Conservation (phyloP, 352 stramenopile genomes). For the Pythium folliculosum region DNA sequence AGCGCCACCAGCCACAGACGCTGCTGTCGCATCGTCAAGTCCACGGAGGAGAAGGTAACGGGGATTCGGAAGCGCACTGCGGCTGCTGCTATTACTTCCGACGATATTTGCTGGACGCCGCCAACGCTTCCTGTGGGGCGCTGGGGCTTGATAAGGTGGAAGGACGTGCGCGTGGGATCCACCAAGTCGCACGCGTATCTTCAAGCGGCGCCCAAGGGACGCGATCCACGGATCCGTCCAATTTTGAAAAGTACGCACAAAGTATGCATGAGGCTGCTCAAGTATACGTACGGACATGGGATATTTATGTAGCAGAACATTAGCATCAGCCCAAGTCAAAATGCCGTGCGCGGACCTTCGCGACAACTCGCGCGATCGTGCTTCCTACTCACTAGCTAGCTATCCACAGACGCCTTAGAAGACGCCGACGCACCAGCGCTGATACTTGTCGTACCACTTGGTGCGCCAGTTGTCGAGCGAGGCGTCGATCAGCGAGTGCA, state of each 20-base stretch:
- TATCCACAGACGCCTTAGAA: slow-evolving; percentile 42
- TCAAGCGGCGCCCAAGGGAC: background rate
- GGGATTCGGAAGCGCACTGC: too few relatives aligned
- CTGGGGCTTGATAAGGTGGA: background rate
- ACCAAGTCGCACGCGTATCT: background rate
- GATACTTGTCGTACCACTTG: slow-evolving; percentile 96
- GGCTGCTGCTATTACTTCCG: background rate
- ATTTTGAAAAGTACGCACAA: background rate
- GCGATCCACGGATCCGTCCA: background rate
- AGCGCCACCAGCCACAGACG: background rate
- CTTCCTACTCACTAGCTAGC: too few relatives aligned
- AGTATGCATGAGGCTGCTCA: background rate
- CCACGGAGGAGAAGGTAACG: background rate
- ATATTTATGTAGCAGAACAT: background rate
- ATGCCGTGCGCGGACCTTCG: too few relatives aligned
- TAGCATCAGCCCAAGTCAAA: too few relatives aligned
- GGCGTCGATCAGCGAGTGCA: slow-evolving; percentile 95
- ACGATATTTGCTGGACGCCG: background rate
- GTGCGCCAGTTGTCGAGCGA: slow-evolving; percentile 97
- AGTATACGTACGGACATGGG: background rate
- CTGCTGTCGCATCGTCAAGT: background rate
- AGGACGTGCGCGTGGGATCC: background rate
- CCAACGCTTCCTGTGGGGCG: background rate
- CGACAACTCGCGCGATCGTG: too few relatives aligned
- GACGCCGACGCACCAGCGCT: slow-evolving; percentile 91